Percentiles rank a stretch among this genome's conserved stretches.
Conservation (phyloP, 2,329 filamentous ascomycete genomes). For the Fusarium sp. region DNA sequence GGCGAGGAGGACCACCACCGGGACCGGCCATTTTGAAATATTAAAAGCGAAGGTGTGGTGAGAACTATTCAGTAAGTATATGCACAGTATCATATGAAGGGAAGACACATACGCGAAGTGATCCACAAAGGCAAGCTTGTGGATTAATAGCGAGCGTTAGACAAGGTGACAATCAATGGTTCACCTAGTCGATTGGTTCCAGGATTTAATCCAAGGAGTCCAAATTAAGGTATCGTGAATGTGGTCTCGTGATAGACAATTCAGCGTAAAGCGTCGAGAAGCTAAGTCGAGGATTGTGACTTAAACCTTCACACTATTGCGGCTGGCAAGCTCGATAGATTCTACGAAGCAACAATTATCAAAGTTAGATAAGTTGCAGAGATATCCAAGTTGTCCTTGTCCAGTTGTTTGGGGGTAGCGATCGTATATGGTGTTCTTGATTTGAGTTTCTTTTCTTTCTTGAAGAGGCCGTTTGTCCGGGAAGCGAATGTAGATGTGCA, state of each 20-base stretch:
- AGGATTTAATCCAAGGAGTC: slow-evolving; percentile 29
- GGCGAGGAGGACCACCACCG: slow-evolving; percentile 89
- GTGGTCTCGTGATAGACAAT: slow-evolving; percentile 27
- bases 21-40: slow-evolving; percentile 82
- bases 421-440: slow-evolving; percentile 50
- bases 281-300: slow-evolving; percentile 28
- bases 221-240: slow-evolving; percentile 27
- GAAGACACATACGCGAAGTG: slow-evolving; percentile 47
- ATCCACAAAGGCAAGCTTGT: slow-evolving; percentile 49
- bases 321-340: slow-evolving; percentile 32
- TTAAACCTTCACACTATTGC: slow-evolving; percentile 35
- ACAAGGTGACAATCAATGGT: slow-evolving; percentile 28
- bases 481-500: slow-evolving; percentile 52
- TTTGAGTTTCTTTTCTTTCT: slow-evolving; percentile 40
- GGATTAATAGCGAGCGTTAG: slow-evolving; percentile 56
- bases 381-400: slow-evolving; percentile 31
- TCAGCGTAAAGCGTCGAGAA: slow-evolving; percentile 22
- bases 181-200: slow-evolving; percentile 28
- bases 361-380: slow-evolving; percentile 21
- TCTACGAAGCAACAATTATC: slow-evolving; percentile 38
- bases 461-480: slow-evolving; percentile 17
- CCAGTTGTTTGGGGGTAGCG: slow-evolving; percentile 49
- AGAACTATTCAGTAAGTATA: slow-evolving; percentile 42
- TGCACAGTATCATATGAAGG: slow-evolving; percentile 4
- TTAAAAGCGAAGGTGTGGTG: slow-evolving; percentile 52